Conservation (phyloP, 179 eudicot species). For the Nepenthes alata region DNA sequence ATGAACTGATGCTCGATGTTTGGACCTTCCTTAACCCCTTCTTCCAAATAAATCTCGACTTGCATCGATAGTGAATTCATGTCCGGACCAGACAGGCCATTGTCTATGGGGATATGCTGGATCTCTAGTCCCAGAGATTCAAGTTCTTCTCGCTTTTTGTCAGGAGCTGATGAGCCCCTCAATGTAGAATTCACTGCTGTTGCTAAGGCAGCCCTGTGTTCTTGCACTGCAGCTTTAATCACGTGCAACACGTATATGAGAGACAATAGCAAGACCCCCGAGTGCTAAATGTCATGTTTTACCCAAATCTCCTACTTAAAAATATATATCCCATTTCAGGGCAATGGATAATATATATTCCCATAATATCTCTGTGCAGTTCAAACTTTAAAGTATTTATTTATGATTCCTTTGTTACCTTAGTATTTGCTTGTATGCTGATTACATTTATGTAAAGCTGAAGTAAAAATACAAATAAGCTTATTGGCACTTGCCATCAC, state of each 20-base stretch:
- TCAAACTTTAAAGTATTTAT: too few relatives aligned
- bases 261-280: background rate
- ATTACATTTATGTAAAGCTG: too few relatives aligned
- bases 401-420: too few relatives aligned
- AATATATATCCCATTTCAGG: too few relatives aligned
- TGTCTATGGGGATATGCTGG: conserved; percentile 56
- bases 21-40: conserved; percentile 31
- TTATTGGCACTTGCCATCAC: too few relatives aligned
- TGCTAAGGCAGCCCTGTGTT: conserved; percentile 71
- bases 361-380: too few relatives aligned
- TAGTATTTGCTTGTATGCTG: too few relatives aligned
- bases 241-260: too few relatives aligned
- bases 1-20: conserved; percentile 84
- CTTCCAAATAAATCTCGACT: conserved; percentile 43
- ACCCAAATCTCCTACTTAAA: too few relatives aligned
- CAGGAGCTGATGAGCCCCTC: conserved; percentile 78
- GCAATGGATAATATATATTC: too few relatives aligned
- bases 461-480: background rate
- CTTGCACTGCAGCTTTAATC: conserved; percentile 51
- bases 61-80: conserved; percentile 64
- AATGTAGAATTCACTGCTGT: conserved; percentile 63
- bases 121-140: conserved; percentile 74
- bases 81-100: conserved; percentile 47
- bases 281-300: too few relatives aligned
- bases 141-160: conserved; percentile 33